Conservation (phyloP, 441 rosid genomes). For the Sinapis alba region DNA sequence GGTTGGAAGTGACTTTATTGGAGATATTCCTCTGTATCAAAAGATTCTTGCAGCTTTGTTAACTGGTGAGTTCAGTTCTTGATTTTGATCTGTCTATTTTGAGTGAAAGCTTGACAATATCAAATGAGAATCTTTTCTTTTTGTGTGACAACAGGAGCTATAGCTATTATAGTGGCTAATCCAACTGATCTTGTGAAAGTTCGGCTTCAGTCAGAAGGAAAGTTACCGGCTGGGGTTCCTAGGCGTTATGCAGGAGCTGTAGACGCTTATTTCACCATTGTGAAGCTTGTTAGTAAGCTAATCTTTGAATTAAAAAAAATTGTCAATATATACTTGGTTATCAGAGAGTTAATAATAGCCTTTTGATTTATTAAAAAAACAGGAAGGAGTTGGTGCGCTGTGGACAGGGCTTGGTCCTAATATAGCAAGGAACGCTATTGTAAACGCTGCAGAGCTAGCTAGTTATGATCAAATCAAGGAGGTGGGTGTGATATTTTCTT, state of each 20-base stretch:
- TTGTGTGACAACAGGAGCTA: slow-evolving; percentile 52
- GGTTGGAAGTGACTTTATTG: slow-evolving; percentile 66
- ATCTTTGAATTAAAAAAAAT: neutral
- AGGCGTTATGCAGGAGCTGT: slow-evolving; percentile 74
- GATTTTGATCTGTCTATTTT: neutral
- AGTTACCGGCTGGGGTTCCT: slow-evolving; percentile 63
- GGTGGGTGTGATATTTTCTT: slow-evolving; percentile 47
- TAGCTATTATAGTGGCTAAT: slow-evolving; percentile 72
- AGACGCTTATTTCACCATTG: slow-evolving; percentile 66
- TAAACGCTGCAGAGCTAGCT: slow-evolving; percentile 84
- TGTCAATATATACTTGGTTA: neutral
- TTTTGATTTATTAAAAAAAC: slow-evolving; percentile 7
- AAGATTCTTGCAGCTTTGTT: slow-evolving; percentile 72
- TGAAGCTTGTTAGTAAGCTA: slow-evolving; percentile 56
- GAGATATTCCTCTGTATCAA: slow-evolving; percentile 64
- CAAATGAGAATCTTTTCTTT: neutral
- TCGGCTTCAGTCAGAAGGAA: slow-evolving; percentile 76
- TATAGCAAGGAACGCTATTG: slow-evolving; percentile 70
- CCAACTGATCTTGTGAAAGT: slow-evolving; percentile 85
- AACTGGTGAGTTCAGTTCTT: slow-evolving; percentile 54
- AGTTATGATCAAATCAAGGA: slow-evolving; percentile 78
- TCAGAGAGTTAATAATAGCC: slow-evolving; percentile 11
- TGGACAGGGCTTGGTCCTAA: slow-evolving; percentile 90
- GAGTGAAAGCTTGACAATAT: neutral
- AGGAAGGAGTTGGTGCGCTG: slow-evolving; percentile 72